A percentile compares a stretch with the other conserved stretches of the same genome.
phyloP scores from a whole-genome alignment of 805 yeast genomes.

The Starmerella floris region DNA sequence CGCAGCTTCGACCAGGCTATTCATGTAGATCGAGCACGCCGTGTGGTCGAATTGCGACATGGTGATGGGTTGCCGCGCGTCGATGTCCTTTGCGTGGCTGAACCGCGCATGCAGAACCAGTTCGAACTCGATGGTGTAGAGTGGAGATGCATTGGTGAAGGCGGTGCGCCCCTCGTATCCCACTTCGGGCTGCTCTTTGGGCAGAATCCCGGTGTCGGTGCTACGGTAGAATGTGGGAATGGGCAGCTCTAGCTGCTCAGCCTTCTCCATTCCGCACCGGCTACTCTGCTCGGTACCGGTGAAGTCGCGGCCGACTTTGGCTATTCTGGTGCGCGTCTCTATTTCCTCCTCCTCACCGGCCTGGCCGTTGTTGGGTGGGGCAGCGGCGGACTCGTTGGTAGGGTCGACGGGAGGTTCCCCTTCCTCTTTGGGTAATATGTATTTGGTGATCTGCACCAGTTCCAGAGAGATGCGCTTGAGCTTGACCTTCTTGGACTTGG shows the following conservation, averaged over 20 bases:
- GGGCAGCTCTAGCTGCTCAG: conserved; percentile 22
- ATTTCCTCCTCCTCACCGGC: conserved; percentile 24
- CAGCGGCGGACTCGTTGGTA: not conserved
- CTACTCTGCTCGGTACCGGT: conserved; percentile 22
- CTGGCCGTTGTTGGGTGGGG: not conserved
- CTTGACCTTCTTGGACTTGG: conserved; percentile 28
- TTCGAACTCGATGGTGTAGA: conserved; percentile 27
- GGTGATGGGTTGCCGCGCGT: conserved; percentile 25
- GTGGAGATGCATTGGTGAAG: conserved; percentile 28
- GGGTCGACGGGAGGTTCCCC: not conserved
- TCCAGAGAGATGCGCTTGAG: conserved; percentile 28
- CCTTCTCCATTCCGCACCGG: conserved; percentile 15
- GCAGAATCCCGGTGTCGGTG: conserved; percentile 21
- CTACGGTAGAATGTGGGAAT: conserved; percentile 20
- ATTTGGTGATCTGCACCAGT: conserved; percentile 28
- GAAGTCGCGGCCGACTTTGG: conserved; percentile 22
- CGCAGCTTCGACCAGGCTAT: conserved; percentile 25
- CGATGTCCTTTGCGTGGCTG: conserved; percentile 30
- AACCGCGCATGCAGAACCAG: conserved; percentile 28
- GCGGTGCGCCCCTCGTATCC: conserved; percentile 27
- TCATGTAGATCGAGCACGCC: conserved; percentile 27
- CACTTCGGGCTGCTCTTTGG: conserved; percentile 27
- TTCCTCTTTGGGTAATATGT: conserved; percentile 8
- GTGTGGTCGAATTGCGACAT: conserved; percentile 30
- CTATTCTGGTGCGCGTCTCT: conserved; percentile 24